Conservation (phyloP, 2,329 filamentous ascomycete species). For the Pyricularia sp. region DNA sequence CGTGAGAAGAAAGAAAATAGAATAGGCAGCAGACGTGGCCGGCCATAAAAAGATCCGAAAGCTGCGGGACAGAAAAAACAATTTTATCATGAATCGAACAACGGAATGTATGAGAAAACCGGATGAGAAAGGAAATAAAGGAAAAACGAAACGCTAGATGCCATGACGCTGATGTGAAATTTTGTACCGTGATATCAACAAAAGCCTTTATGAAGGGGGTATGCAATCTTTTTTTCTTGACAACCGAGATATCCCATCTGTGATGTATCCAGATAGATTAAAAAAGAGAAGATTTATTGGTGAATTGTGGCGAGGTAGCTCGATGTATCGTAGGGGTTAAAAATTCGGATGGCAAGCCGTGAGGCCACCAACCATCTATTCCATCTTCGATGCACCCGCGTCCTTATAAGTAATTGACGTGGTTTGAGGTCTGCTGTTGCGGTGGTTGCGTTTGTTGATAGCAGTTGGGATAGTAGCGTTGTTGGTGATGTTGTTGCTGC, state of each 20-base stretch:
- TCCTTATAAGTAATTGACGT: slow-evolving; percentile 29
- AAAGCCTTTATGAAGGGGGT: slow-evolving; percentile 30
- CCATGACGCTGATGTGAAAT: slow-evolving; percentile 28
- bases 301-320: slow-evolving; percentile 3
- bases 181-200: slow-evolving; percentile 13
- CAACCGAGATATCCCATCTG: slow-evolving; percentile 9
- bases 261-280: slow-evolving; percentile 12
- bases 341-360: neutral
- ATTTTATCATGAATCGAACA: slow-evolving; percentile 2
- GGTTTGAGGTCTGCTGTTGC: slow-evolving; percentile 32
- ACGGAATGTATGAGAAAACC: neutral
- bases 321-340: slow-evolving; percentile 1
- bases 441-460: neutral
- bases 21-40: slow-evolving; percentile 4
- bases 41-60: slow-evolving; percentile 6
- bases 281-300: slow-evolving; percentile 9
- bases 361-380: neutral
- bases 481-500: slow-evolving; percentile 26
- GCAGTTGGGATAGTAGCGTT: slow-evolving; percentile 9
- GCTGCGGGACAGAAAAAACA: slow-evolving; percentile 9
- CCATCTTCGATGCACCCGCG: neutral
- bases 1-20: slow-evolving; percentile 3
- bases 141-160: slow-evolving; percentile 34
- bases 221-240: slow-evolving; percentile 32
- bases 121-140: slow-evolving; percentile 19